Evolutionary conservation across 148 eudicot species (phyloP).

Genomic region (Silene latifolia): DNA sequence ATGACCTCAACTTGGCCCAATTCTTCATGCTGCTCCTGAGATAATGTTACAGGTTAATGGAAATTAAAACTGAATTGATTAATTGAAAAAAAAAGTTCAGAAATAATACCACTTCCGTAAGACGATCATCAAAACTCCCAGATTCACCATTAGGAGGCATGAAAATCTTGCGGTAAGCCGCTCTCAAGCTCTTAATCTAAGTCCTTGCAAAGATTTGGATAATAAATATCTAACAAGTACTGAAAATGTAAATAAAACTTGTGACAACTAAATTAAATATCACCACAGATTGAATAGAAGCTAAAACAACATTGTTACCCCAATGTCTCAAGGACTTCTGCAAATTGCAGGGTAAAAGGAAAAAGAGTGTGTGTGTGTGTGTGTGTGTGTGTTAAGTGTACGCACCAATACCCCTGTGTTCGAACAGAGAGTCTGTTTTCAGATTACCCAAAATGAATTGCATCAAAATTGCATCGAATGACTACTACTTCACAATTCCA

Average conservation of each 20-base stretch:
- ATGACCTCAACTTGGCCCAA: conserved; percentile 58
- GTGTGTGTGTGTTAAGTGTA: no score
- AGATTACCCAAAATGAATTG: no score
- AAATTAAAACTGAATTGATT: background rate
- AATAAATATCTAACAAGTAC: conserved; percentile 10
- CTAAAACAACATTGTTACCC: no score
- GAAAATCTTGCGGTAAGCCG: conserved; percentile 86
- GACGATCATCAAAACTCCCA: conserved; percentile 67
- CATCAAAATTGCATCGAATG: no score
- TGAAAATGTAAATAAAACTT: background rate
- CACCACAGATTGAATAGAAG: background rate
- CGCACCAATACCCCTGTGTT: no score
- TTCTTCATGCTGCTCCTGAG: conserved; percentile 73
- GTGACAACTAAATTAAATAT: background rate
- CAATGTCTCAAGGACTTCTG: no score
- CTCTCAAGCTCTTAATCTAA: conserved; percentile 78
- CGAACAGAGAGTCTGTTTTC: no score
- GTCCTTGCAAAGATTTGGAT: conserved; percentile 21
- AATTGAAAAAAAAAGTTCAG: conserved; percentile 9
- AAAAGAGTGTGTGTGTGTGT: no score
- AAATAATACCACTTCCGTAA: conserved; percentile 59
- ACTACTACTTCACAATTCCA: no score
- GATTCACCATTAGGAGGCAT: conserved; percentile 52
- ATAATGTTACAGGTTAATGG: background rate
- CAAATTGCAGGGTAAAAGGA: no score